These are phyloP conservation scores for Penium margaritaceum DNA, from an alignment of 139 green algal species.

Conservation along the genomic window DNA sequence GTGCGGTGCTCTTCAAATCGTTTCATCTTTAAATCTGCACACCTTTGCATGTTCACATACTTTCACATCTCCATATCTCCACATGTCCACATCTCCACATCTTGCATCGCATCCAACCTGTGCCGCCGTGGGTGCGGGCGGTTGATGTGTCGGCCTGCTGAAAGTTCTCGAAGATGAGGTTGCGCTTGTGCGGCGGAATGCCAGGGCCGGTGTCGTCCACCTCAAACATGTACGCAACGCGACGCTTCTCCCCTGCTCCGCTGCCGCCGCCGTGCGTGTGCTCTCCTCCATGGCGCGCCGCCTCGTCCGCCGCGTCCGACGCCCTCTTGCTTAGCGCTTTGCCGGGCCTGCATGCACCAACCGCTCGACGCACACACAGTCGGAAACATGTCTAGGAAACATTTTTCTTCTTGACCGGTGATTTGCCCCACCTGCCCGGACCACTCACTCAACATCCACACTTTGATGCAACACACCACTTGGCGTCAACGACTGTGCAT, in stretches of 20 bases:
- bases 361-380: neutral
- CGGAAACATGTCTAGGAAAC: no score
- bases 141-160: conserved; percentile 4
- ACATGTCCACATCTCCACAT: no score
- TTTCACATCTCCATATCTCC: no score
- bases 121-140: conserved; percentile 31
- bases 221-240: conserved; percentile 13
- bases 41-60: no score
- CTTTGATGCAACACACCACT: no score
- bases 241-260: neutral
- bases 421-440: no score
- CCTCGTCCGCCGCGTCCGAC: no score
- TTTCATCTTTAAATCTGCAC: neutral
- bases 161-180: conserved; percentile 18
- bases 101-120: neutral
- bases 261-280: neutral
- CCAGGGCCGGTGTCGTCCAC: conserved; percentile 18
- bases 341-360: neutral
- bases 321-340: no score
- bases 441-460: no score
- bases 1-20: no score
- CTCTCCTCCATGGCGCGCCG: neutral
- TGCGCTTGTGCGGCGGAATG: conserved; percentile 9
- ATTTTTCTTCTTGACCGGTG: no score
- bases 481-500: no score